These are phyloP conservation scores for Gymnopilus junonius DNA, from an alignment of 768 basidiomycete species.

Conservation along the genomic window DNA sequence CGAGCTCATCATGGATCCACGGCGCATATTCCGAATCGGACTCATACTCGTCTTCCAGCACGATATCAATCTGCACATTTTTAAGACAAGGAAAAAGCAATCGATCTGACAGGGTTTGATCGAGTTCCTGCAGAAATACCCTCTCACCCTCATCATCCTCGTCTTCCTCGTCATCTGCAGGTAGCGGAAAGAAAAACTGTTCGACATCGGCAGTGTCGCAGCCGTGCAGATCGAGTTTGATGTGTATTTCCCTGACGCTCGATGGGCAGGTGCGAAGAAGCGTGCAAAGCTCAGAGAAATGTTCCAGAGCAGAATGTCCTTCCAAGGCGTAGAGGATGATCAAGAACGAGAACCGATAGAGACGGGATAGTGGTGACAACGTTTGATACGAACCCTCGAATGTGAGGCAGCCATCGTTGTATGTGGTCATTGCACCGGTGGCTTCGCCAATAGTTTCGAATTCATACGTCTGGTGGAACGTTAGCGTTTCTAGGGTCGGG, in stretches of 20 bases:
- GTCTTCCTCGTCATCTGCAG: too few relatives aligned
- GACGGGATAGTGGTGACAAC: not conserved
- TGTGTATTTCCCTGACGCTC: not conserved
- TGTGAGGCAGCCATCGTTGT: not conserved
- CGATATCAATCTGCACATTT: too few relatives aligned
- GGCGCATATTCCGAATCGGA: too few relatives aligned
- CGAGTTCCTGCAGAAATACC: too few relatives aligned
- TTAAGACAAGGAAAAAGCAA: too few relatives aligned
- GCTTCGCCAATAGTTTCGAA: too few relatives aligned
- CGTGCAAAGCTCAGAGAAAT: not conserved
- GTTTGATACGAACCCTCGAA: not conserved
- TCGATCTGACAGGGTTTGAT: too few relatives aligned
- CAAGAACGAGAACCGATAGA: not conserved
- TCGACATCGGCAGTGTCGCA: too few relatives aligned
- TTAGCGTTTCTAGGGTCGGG: not conserved
- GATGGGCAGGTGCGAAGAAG: not conserved
- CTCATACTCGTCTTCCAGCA: too few relatives aligned
- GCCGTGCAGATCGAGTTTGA: not conserved
- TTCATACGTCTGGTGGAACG: not conserved
- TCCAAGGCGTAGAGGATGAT: not conserved
- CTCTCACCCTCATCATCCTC: too few relatives aligned
- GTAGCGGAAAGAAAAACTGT: too few relatives aligned
- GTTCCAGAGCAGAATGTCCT: not conserved
- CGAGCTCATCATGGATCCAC: too few relatives aligned
- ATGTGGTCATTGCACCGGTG: not conserved